Percentiles rank a stretch among this genome's conserved stretches.
Evolutionary conservation across 106 monocot genomes (phyloP).

Genomic region (Dioscorea zingiberensis): DNA sequence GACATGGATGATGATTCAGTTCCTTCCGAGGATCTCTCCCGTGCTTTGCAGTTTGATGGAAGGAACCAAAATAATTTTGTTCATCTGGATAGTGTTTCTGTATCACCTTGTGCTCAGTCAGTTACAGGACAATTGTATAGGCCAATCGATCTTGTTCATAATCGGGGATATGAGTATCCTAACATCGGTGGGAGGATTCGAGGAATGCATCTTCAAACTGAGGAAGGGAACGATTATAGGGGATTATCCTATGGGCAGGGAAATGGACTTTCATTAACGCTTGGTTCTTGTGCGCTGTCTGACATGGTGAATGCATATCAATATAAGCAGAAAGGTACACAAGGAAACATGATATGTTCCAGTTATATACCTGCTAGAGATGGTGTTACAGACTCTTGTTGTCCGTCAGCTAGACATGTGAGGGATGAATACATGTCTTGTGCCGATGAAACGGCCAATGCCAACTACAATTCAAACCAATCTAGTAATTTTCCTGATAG

Average conservation of each 20-base stretch:
- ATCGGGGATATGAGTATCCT: constrained; percentile 3
- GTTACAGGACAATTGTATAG: constrained; percentile 2
- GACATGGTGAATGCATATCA: background rate
- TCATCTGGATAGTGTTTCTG: constrained; percentile 3
- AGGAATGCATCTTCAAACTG: constrained; percentile 3
- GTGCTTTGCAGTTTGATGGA: constrained; percentile 13
- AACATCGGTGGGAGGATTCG: background rate
- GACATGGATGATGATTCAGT: constrained; percentile 14
- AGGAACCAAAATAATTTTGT: constrained; percentile 19
- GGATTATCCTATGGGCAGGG: constrained; percentile 15
- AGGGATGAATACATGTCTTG: constrained; percentile 8
- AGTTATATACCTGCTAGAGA: background rate
- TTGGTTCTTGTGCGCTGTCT: constrained; percentile 13
- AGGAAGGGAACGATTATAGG: constrained; percentile 6
- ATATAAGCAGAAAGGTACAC: background rate
- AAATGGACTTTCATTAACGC: constrained; percentile 29
- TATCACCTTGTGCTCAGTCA: constrained; percentile 7
- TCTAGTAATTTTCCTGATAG: background rate
- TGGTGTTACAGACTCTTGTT: background rate
- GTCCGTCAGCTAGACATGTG: background rate
- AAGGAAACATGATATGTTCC: background rate
- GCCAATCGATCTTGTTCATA: background rate
- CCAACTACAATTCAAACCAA: background rate
- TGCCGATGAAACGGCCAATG: background rate
- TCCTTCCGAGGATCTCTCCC: constrained; percentile 13